Percentiles rank a stretch among this genome's conserved stretches.
Conservation (phyloP, 73 alveolate species). For the Paramecium sonneborni region DNA sequence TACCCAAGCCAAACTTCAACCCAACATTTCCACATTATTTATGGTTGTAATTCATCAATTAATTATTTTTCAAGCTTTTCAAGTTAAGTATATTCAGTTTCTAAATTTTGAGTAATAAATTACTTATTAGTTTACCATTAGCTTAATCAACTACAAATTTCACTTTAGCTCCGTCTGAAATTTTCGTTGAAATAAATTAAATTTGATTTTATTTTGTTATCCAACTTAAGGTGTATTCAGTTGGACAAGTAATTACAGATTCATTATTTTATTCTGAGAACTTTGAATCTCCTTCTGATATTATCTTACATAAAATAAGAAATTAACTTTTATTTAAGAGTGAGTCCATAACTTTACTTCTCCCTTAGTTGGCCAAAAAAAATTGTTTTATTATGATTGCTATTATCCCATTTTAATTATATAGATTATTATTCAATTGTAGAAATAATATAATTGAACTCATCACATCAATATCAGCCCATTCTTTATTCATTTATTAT, state of each 20-base stretch:
- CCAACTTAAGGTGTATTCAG: neutral
- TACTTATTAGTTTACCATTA: neutral
- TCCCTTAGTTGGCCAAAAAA: slow-evolving; percentile 1
- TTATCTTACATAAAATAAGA: neutral
- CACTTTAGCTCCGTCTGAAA: neutral
- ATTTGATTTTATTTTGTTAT: neutral
- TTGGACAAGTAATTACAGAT: neutral
- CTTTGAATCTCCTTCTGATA: neutral
- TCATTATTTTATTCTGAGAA: neutral
- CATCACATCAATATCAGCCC: neutral
- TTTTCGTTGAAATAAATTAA: neutral
- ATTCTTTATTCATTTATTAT: neutral
- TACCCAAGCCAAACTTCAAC: neutral
- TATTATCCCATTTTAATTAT: neutral
- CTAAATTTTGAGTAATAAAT: neutral
- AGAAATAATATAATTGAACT: neutral
- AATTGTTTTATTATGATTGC: neutral
- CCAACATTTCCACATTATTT: slow-evolving; percentile 32
- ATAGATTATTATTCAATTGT: neutral
- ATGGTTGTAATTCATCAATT: neutral
- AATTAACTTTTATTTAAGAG: neutral
- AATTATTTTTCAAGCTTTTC: neutral
- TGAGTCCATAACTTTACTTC: neutral
- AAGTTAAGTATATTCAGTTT: neutral
- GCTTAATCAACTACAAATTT: neutral